Base-by-base conservation (phyloP, 2,329 filamentous ascomycete genomes). In the Colletotrichum caudatum region DNA sequence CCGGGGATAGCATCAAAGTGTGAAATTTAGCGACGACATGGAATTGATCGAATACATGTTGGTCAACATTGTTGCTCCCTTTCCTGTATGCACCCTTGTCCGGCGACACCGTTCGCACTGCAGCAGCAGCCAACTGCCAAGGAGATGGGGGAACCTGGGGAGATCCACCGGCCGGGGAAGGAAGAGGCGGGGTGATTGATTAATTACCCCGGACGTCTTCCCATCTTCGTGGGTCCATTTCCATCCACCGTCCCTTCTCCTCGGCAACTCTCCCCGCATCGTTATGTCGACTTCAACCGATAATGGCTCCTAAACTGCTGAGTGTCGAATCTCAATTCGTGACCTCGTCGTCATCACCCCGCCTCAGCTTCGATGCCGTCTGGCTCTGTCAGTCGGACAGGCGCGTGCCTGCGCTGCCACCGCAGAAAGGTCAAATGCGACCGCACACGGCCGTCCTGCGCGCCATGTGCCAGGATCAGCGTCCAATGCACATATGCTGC, bases 361-460 rank as follows among this genome's bases (percentile, higher is more conserved):
- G 20, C n/a, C 39, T 26, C 26, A 7, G 7, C 18, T 20, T 41
- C 56, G 46, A 71, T 71, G 64, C 64, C 68, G 29, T 33, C 68
- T 16, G 53, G 41, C 37, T 63, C 68, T 7, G 46, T 56, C 9
- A 72, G 71, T 20, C 64, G 68, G 41, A 72, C 64, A n/a, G 71
- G 71, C 64, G 81, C 81, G 14, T 83, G 81, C 74, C 81, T 83
- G 53, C 78, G 80, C 62, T 83, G 82, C 72, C 82, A 84, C 73
- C 78, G 78, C 46, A 75, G 82, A 54, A 84, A 84, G 71, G 81
- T 80, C 41, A 78, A 78, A 50, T 84, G 83, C 72, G 81, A 84
- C 76, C 82, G 82, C 64, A 71, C 74, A 29, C 78, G 77, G 6
- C 82, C 81, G 3, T 75, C 78, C 46, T 84, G 83, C 66, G 75